Evolutionary conservation across 108 stramenopile species (phyloP).

Genomic region (Seminavis robusta): DNA sequence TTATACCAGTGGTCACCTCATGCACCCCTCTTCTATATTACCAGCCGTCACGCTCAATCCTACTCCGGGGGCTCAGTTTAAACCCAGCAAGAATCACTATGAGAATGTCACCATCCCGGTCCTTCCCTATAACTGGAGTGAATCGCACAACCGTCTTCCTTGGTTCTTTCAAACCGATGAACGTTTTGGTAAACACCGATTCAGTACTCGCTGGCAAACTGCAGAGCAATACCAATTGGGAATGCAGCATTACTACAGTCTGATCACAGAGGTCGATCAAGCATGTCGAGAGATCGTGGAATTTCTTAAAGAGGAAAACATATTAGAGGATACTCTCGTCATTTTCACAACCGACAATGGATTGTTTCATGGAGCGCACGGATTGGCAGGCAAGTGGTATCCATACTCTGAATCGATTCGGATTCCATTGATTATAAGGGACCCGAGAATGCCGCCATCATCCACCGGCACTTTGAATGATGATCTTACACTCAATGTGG

Average conservation of each 20-base stretch:
- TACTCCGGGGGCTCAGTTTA: no score
- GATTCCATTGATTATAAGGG: constrained; percentile 62
- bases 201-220: constrained; percentile 41
- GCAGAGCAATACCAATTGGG: constrained; percentile 49
- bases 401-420: constrained; percentile 65
- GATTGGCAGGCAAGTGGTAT: constrained; percentile 78
- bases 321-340: constrained; percentile 55
- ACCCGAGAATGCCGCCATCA: constrained; percentile 57
- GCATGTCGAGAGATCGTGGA: constrained; percentile 47
- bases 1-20: no score
- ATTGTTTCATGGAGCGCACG: constrained; percentile 56
- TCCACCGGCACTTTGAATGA: constrained; percentile 46
- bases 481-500: constrained; percentile 61
- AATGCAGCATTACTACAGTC: constrained; percentile 71
- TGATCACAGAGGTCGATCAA: constrained; percentile 64
- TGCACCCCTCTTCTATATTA: no score
- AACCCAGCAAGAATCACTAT: no score
- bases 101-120: constrained; percentile 54
- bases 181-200: constrained; percentile 48
- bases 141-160: constrained; percentile 26
- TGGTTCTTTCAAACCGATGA: constrained; percentile 35
- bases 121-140: constrained; percentile 37
- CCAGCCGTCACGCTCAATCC: no score
- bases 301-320: constrained; percentile 36
- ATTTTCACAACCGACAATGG: constrained; percentile 77